Conservation (phyloP, 768 basidiomycete genomes). For the Mycena vulgaris region DNA sequence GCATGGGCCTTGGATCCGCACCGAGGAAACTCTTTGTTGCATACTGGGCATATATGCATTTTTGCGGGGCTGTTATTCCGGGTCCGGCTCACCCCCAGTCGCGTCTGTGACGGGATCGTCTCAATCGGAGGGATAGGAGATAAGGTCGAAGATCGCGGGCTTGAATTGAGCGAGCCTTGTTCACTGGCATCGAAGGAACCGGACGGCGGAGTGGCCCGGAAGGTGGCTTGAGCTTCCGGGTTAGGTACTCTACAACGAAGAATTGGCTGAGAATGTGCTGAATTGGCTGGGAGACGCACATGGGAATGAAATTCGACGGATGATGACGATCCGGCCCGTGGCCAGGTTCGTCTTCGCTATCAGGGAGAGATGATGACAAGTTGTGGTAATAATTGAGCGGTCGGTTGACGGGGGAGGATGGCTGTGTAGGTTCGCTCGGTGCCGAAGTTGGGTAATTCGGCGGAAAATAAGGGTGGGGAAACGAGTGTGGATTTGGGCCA, state of each 20-base stretch:
- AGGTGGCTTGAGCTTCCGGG: neutral
- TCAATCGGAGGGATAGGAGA: constrained; percentile 7
- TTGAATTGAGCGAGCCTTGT: neutral
- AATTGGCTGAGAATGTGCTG: neutral
- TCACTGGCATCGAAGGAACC: neutral
- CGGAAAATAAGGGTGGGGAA: neutral
- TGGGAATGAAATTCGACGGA: constrained; percentile 32
- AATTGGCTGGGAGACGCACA: neutral
- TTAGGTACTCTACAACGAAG: constrained; percentile 11
- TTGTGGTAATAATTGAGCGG: neutral
- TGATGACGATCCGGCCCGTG: neutral
- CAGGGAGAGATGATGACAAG: neutral
- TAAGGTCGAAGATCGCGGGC: neutral
- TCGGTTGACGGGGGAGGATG: neutral
- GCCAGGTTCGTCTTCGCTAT: constrained; percentile 1
- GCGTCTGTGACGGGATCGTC: neutral
- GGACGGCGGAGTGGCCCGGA: neutral
- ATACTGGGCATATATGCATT: constrained; percentile 69
- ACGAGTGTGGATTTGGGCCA: constrained; percentile 18
- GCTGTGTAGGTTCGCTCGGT: neutral
- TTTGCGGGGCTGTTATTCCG: constrained; percentile 47
- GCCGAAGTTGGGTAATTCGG: neutral
- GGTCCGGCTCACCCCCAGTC: neutral
- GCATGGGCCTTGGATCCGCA: constrained; percentile 38
- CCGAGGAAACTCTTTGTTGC: constrained; percentile 68